Evolutionary conservation across 495 filamentous ascomycete genomes (phyloP), one percentile per base, ranked within the genome.

Genomic region (Apiosordaria backusii): DNA sequence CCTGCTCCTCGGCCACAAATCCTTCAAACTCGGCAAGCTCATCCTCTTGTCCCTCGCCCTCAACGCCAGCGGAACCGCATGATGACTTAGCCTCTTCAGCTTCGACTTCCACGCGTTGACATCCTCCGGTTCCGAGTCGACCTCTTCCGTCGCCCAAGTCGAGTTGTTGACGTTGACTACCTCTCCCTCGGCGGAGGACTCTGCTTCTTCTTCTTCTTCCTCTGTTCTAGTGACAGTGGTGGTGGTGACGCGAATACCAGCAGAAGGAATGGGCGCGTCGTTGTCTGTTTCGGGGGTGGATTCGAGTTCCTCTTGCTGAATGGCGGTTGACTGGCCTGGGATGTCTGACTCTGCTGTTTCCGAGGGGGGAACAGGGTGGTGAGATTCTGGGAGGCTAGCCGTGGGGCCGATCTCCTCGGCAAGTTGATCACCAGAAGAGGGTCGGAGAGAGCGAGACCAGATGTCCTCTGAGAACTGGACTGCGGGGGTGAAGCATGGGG

Each of bases 21-120:
- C 60, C 61, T 68, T 67, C n/a, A 73, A 19, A 23, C 64, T 64
- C 58, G 76, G 76, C 65, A 76, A 54, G 60, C 78, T 78, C 68
- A 69, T 72, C 16, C 69, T 55, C 69, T 69, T 77, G 59, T 72
- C 74, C 50, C 55, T 61, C 2, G 52, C 60, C 10, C 35, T 45
- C 35, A 45, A 2, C 35, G 35, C 35, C 35, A 45, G 16, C 6
- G 35, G 35, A 6, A 45, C 35, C 5, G 35, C 35, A 45, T 45
- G 35, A 45, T 45, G 35, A 15, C 35, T 45, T 15, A 45, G 35
- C 35, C 35, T 45, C 35, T 45, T 45, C 35, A 45, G 35, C 1
- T 45, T 22, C 3, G 27, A 52, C 54, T 57, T 61, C 68, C 57
- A 60, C 21, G 50, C 53, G 15, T 23, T 35, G 15, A 29, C n/a